Base-by-base conservation (phyloP, 139 green algal genomes). In the Pedinophyceae sp. region DNA sequence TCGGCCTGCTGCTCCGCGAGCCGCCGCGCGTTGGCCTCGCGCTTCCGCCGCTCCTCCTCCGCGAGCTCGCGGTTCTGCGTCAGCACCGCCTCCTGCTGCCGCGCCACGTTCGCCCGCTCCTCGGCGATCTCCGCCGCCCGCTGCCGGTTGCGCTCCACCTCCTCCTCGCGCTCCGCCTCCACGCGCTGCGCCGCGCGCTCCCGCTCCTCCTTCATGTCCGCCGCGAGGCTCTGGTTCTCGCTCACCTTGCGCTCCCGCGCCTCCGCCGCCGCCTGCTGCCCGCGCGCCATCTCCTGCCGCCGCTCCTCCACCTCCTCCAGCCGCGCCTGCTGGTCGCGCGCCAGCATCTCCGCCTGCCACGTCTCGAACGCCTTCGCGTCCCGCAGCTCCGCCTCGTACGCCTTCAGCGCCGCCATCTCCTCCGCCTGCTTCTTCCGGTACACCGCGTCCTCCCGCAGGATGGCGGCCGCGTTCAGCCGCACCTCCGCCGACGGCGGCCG, bases 381-480 rank as follows among this genome's bases (percentile, higher is more conserved):
- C 13, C 68, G 50, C 48, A 86, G 73, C 60, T 84, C 78, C 16
- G 58, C 49, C 58, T 87, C 81, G 66, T 78, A 87, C 40, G 58
- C 47, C 61, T 76, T 58, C 4, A 86, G 67, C 46, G 57, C 59
- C 23, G 64, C 55, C 4, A 77, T 75, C 55, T 86, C 77, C 59
- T 85, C 64, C 29, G 50, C 38, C 75, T 85, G 75, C 66, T 79
- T 80, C 57, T 71, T 74, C 26, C 67, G 59, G 62, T 86, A 83
- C 43, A 87, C 46, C 2, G 75, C 76, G 48, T 87, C 77, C 57
- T 90, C 81, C 10, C 81, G 66, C 49, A 90, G 71, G 52, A 90
- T 77, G 27, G 79, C 75, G 2, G 81, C 75, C 26, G 79, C 70
- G 20, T 82, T 90, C 13, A 87, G 67, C 10, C 55, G 27, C 23